These are phyloP conservation scores for Boletus rufocinnamomeus DNA, from an alignment of 768 basidiomycete genomes.

Conservation along the genomic window DNA sequence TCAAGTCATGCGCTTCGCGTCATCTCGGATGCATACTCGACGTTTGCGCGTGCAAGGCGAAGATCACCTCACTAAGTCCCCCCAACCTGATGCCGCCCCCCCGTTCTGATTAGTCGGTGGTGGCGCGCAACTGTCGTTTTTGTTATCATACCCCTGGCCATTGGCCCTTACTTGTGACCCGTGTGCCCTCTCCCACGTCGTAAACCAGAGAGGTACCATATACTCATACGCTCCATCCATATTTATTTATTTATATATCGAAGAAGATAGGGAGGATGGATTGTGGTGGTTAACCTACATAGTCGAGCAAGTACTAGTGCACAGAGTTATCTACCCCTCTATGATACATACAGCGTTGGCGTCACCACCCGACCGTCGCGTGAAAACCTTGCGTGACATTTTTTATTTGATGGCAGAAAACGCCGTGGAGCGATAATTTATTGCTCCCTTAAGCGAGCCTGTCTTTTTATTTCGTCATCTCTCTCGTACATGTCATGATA, in stretches of 20 bases:
- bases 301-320: not conserved
- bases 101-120: not conserved
- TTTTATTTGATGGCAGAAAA: not conserved
- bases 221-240: not conserved
- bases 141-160: slow-evolving; percentile 2
- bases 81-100: not conserved
- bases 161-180: not conserved
- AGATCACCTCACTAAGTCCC: slow-evolving; percentile 9
- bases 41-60: slow-evolving; percentile 19
- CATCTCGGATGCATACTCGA: slow-evolving; percentile 28
- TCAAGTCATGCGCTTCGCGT: slow-evolving; percentile 27
- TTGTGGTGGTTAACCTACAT: not conserved
- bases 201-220: not conserved
- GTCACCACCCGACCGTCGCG: not conserved
- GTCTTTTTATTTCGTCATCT: not conserved
- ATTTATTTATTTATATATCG: not conserved
- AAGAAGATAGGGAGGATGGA: not conserved
- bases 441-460: not conserved
- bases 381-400: not conserved
- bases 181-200: not conserved
- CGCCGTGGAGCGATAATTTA: not conserved
- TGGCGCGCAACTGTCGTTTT: not conserved
- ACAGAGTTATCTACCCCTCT: not conserved
- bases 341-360: too few species aligned
- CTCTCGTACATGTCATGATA: not conserved